Conservation (phyloP, 2,329 filamentous ascomycete species). For the Ceratocystis smalleyi region DNA sequence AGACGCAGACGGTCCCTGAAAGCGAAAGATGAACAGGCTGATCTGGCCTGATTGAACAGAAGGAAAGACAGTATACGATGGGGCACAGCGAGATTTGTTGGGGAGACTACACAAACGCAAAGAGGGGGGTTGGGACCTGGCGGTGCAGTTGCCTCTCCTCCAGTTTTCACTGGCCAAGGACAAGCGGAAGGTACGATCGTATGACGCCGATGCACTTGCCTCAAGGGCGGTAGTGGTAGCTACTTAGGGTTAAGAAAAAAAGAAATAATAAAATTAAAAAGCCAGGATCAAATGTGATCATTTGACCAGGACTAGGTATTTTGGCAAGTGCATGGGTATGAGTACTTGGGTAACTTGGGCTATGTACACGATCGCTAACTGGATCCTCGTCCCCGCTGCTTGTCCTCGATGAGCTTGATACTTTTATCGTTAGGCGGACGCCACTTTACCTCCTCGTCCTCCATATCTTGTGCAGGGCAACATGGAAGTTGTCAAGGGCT, state of each 20-base stretch:
- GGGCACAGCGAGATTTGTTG: too few relatives aligned
- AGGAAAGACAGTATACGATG: too few relatives aligned
- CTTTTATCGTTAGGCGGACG: not conserved
- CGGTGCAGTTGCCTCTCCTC: too few relatives aligned
- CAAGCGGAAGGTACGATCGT: not conserved
- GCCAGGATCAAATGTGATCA: not conserved
- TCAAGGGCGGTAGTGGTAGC: not conserved
- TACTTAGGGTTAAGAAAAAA: not conserved
- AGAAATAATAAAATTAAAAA: not conserved
- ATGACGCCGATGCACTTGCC: too few relatives aligned
- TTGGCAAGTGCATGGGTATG: not conserved
- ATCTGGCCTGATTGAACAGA: too few relatives aligned
- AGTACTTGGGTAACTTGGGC: not conserved
- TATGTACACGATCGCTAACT: not conserved
- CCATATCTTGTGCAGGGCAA: not conserved
- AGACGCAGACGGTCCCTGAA: too few relatives aligned
- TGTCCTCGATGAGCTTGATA: not conserved
- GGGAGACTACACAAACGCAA: too few relatives aligned
- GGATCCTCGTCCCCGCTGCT: not conserved
- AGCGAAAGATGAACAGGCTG: too few relatives aligned
- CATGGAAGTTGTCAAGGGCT: not conserved
- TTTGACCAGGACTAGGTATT: not conserved
- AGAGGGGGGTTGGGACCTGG: not conserved
- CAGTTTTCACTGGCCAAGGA: not conserved
- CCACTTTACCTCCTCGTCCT: not conserved